Evolutionary conservation across 2,329 filamentous ascomycete species (phyloP), one percentile per base, ranked within the genome.

Genomic region (Xylaria sp.): DNA sequence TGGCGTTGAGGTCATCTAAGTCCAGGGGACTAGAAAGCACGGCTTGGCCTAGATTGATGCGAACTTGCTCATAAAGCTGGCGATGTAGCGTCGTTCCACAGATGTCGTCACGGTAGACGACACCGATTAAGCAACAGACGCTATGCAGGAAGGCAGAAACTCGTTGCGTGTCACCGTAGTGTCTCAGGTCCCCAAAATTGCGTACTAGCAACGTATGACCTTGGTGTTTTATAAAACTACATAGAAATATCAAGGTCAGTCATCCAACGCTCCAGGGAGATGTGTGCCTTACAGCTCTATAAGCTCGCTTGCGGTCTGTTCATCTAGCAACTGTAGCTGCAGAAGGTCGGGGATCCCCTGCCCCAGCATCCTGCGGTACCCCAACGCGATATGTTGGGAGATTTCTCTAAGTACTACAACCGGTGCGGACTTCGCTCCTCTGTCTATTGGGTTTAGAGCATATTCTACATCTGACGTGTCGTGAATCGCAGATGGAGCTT

Each of bases 1-100:
- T 69, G 2, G 76, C 78, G 35, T 76, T 78, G 21, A 80, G 75
- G 57, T 80, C 78, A 52, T 79, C 77, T 15, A 79, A 66, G 19
- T 74, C 75, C n/a, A 80, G 55, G 4, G 77, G 78, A 33, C 75
- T 79, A 12, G 74, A 74, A 2, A 79, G 67, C 19, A 79, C 69
- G 17, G 77, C 75, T 58, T 79, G 76, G 1, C 78, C 78, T 4
- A 80, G 71, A 25, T 72, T 76, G 12, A 73, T 56, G 7, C 77
- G 72, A 15, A 78, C 75, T 62, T 78, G 77, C 37, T 79, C 77
- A 45, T 78, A 79, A 0, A 79, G 72, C 40, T 75, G 70, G n/a
- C 74, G 72, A 54, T 79, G 77, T 23, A 69, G 51, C 14, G 65
- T 50, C 4, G 72, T 71, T 8, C 73, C 73, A 42, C 70, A 71